These are phyloP conservation scores for Cicer judaicum DNA, from an alignment of 306 rosid species.

Conservation along the genomic window DNA sequence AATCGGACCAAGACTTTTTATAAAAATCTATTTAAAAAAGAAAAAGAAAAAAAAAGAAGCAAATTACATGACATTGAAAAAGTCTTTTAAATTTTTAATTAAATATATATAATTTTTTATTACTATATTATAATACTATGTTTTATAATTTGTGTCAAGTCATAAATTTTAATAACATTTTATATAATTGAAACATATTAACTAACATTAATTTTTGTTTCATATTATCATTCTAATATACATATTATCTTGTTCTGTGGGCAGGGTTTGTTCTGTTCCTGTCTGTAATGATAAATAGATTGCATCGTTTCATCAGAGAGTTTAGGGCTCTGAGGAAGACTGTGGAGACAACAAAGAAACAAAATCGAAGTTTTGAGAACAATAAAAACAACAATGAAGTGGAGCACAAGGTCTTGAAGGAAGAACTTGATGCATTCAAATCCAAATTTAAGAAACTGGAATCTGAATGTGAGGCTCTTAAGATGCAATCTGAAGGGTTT, in stretches of 20 bases:
- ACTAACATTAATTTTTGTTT: neutral
- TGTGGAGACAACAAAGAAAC: constrained; percentile 79
- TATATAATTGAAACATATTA: too few species aligned
- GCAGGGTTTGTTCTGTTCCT: constrained; percentile 89
- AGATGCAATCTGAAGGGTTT: constrained; percentile 76
- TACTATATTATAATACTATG: too few species aligned
- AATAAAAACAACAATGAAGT: constrained; percentile 46
- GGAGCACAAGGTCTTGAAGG: constrained; percentile 57
- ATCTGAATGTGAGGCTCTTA: constrained; percentile 69
- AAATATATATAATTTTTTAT: too few species aligned
- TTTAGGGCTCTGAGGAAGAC: constrained; percentile 70
- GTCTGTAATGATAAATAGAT: constrained; percentile 75
- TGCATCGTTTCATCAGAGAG: constrained; percentile 88
- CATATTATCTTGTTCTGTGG: neutral
- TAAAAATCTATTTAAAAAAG: too few species aligned
- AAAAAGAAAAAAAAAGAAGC: too few species aligned
- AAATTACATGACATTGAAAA: too few species aligned
- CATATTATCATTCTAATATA: neutral
- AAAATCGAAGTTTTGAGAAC: constrained; percentile 58
- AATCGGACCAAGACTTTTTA: too few species aligned
- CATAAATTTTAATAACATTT: too few species aligned
- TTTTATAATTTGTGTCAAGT: too few species aligned
- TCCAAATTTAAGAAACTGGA: constrained; percentile 59
- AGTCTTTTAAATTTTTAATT: too few species aligned
- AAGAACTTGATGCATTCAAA: constrained; percentile 62